phyloP scores from a whole-genome alignment of 2,329 filamentous ascomycete genomes.

The Fusarium sp. region DNA sequence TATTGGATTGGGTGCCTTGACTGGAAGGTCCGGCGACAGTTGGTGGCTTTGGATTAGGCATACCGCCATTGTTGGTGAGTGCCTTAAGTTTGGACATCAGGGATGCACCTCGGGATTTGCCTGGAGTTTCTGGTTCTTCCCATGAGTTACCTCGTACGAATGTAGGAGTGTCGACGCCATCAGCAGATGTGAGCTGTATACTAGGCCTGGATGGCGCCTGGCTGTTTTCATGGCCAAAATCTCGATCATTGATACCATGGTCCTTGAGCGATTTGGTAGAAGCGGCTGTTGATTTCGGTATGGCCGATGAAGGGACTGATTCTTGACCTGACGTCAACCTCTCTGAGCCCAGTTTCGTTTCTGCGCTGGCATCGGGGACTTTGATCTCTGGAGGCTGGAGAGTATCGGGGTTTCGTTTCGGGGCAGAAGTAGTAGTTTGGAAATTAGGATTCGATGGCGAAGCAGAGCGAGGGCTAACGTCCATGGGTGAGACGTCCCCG shows the following conservation, averaged over 20 bases:
- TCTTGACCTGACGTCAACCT: slow-evolving; percentile 11
- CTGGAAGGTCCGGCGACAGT: slow-evolving; percentile 49
- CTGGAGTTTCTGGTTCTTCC: slow-evolving; percentile 72
- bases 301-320: slow-evolving; percentile 30
- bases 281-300: slow-evolving; percentile 40
- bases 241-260: slow-evolving; percentile 38
- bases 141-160: slow-evolving; percentile 74
- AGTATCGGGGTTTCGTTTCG: slow-evolving; percentile 38
- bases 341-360: slow-evolving; percentile 27
- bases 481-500: slow-evolving; percentile 40
- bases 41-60: slow-evolving; percentile 61
- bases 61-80: slow-evolving; percentile 67
- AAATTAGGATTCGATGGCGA: slow-evolving; percentile 40
- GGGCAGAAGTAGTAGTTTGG: slow-evolving; percentile 23
- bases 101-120: slow-evolving; percentile 71
- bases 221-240: slow-evolving; percentile 27
- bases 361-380: slow-evolving; percentile 23
- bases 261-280: slow-evolving; percentile 44
- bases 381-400: slow-evolving; percentile 42
- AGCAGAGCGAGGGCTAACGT: slow-evolving; percentile 36
- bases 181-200: slow-evolving; percentile 79
- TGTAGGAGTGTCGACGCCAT: slow-evolving; percentile 61
- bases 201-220: slow-evolving; percentile 61
- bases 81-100: slow-evolving; percentile 85
- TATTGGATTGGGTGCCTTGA: slow-evolving; percentile 55